Base-by-base conservation (phyloP, 2,329 filamentous ascomycete species). In the Sclerotinia sclerotiorum region DNA sequence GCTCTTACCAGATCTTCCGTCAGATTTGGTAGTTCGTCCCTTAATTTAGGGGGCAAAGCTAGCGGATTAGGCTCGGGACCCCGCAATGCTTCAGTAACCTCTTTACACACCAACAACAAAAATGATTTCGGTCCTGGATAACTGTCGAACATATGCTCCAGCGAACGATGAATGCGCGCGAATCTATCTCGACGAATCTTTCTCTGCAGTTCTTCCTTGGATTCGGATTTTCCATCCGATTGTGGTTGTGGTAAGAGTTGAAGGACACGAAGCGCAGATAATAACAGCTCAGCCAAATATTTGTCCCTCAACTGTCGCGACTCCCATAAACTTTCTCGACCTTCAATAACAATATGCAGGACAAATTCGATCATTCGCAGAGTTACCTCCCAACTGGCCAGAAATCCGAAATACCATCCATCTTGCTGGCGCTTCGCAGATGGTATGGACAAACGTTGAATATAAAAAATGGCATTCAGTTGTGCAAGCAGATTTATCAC, bases 321-420 rank as follows among this genome's bases (percentile, higher is more conserved):
- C 49, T 73, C 71, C 71, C 72, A 73, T 13, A 80, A 72, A 46
- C 66, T 76, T 13, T 68, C 67, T 65, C 67, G 42, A 24, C 67
- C 67, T 58, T 68, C 67, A n/a, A 68, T 65, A 24, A 81, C 68
- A 44, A 76, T 73, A 68, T 80, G 78, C 24, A 81, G 74, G 7
- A 79, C 75, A 69, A 80, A 78, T 69, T 81, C 80, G 8, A 81
- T 73, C 15, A 76, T 74, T 27, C 80, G 76, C 61, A 80, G 66
- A 15, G 78, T 77, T 54, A 80, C 76, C 68, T 81, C 80, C 80
- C 79, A 81, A 70, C 78, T 80, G 0, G 76, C 78, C 15, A 81
- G 73, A 65, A 79, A 78, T 6, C 79, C 79, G 19, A 81, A 72
- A 70, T 80, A 79, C 70, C 76, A 77, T 52, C 78, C 78, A 2